phyloP scores from a whole-genome alignment of 2,329 filamentous ascomycete genomes.

The Trichoderma atrobrunneum region DNA sequence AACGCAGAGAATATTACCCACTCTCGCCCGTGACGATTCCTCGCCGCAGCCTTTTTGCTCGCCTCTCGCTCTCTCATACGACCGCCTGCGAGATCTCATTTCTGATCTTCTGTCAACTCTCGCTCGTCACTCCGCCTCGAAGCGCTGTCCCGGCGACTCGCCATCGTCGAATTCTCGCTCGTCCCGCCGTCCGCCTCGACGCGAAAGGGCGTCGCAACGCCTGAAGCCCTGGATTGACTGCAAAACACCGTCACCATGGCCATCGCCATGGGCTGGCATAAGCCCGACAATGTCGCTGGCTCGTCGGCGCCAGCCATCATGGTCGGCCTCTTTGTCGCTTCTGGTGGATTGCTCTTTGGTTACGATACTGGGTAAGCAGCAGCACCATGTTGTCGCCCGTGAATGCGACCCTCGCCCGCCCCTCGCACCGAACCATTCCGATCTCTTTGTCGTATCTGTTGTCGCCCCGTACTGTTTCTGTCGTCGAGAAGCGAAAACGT shows the following conservation, averaged over 20 bases:
- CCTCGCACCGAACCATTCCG: not conserved
- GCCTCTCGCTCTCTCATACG: slow-evolving; percentile 9
- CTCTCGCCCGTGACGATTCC: slow-evolving; percentile 19
- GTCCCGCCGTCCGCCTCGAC: slow-evolving; percentile 12
- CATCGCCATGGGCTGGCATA: slow-evolving; percentile 68
- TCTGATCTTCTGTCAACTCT: not conserved
- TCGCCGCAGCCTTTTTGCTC: slow-evolving; percentile 1
- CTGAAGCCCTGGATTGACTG: slow-evolving; percentile 48
- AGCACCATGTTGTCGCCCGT: not conserved
- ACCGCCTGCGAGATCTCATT: not conserved
- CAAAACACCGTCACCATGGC: slow-evolving; percentile 54
- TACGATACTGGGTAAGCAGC: slow-evolving; percentile 64
- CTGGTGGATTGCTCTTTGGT: slow-evolving; percentile 66
- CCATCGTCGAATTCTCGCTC: not conserved
- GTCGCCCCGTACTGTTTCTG: not conserved
- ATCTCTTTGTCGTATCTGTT: not conserved
- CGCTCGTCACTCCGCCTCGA: slow-evolving; percentile 3
- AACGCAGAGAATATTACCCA: slow-evolving; percentile 21
- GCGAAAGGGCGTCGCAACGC: slow-evolving; percentile 23
- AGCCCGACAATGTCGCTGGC: slow-evolving; percentile 72
- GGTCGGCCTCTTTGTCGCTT: slow-evolving; percentile 69
- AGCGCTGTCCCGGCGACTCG: not conserved
- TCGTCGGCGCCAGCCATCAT: slow-evolving; percentile 70
- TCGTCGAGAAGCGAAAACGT: not conserved
- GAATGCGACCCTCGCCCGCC: slow-evolving; percentile 4